A percentile compares a stretch with the other conserved stretches of the same genome.
Evolutionary conservation across 202 grass and related monocot species (phyloP).

Genomic region (Schoenoplectus tabernaemontani): DNA sequence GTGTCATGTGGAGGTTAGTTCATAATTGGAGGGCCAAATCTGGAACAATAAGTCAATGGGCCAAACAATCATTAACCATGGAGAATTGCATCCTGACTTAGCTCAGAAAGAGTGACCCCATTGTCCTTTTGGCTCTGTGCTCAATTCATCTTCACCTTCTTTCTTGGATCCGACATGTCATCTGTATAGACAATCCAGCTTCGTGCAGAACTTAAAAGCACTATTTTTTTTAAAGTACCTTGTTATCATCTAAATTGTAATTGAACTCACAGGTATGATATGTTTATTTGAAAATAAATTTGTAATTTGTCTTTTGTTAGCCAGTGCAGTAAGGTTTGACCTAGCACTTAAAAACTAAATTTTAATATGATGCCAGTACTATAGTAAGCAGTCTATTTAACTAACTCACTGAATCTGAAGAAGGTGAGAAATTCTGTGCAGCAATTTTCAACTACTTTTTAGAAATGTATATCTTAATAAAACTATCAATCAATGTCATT

Average conservation of each 20-base stretch:
- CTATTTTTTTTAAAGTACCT: not conserved
- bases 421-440: not conserved
- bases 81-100: not conserved
- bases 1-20: not conserved
- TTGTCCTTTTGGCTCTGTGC: not conserved
- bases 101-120: not conserved
- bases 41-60: not conserved
- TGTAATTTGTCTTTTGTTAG: not conserved
- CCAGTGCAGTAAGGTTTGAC: not conserved
- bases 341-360: not conserved
- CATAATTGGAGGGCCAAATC: not conserved
- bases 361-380: not conserved
- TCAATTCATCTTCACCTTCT: not conserved
- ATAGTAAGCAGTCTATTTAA: not conserved
- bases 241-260: not conserved
- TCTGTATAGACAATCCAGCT: not conserved
- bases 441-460: not conserved
- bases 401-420: not conserved
- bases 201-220: not conserved
- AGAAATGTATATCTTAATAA: not conserved
- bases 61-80: not conserved
- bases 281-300: not conserved
- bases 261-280: not conserved
- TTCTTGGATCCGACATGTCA: not conserved
- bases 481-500: not conserved